These are phyloP conservation scores for Apophysomyces elegans DNA, from an alignment of 371 early-diverging fungal species.

Conservation along the genomic window DNA sequence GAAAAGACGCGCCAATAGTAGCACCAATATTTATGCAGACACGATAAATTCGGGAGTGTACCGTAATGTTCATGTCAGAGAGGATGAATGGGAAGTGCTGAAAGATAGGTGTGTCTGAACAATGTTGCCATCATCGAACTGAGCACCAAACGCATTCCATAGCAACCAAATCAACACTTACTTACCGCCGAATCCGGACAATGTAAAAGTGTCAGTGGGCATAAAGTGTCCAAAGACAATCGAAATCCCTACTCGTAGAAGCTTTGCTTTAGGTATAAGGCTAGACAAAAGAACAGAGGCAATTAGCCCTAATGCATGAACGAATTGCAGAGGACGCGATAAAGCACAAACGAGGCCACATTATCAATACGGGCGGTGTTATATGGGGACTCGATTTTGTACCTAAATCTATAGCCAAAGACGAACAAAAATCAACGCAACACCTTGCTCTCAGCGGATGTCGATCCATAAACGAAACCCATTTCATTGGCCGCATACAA, in stretches of 20 bases:
- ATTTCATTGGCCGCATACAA: constrained; percentile 37
- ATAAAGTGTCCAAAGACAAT: constrained; percentile 12
- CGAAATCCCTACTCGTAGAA: constrained; percentile 12
- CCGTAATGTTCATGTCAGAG: background rate
- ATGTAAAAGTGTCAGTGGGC: constrained; percentile 20
- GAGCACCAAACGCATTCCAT: background rate
- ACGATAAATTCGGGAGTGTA: background rate
- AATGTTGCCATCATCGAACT: background rate
- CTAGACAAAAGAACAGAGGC: background rate
- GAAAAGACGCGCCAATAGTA: background rate
- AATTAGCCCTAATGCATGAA: background rate
- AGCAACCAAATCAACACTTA: constrained; percentile 14
- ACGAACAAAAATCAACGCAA: constrained; percentile 34
- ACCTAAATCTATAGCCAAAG: constrained; percentile 36
- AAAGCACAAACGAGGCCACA: constrained; percentile 28
- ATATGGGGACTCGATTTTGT: constrained; percentile 71
- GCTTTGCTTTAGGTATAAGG: constrained; percentile 14
- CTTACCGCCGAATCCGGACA: constrained; percentile 17
- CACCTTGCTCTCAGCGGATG: constrained; percentile 69
- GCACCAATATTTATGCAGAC: background rate
- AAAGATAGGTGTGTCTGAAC: constrained; percentile 13
- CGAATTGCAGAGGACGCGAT: constrained; percentile 20
- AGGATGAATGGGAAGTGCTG: constrained; percentile 22
- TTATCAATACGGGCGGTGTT: constrained; percentile 61
- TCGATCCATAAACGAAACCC: constrained; percentile 44